A percentile compares a stretch with the other conserved stretches of the same genome.
These are phyloP conservation scores for Collariella sp. DNA, from an alignment of 495 filamentous ascomycete genomes.

Conservation along the genomic window DNA sequence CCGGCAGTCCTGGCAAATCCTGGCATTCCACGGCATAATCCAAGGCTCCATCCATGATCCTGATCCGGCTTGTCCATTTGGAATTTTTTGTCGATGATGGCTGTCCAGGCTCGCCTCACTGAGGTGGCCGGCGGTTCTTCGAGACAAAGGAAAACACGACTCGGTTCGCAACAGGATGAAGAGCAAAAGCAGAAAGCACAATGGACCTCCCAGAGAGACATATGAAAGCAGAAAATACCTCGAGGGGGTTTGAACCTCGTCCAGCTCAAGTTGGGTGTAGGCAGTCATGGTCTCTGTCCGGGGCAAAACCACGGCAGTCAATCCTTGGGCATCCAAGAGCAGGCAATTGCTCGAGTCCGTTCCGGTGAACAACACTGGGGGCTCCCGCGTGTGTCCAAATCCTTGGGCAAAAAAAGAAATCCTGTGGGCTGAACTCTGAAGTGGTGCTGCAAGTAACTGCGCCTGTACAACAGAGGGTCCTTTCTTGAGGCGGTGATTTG, in stretches of 20 bases:
- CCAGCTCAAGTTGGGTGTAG: conserved; percentile 41
- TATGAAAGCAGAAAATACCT: conserved; percentile 40
- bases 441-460: conserved; percentile 15
- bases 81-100: neutral
- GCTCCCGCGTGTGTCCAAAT: conserved; percentile 12
- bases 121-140: conserved; percentile 8
- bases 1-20: conserved; percentile 1
- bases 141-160: conserved; percentile 21
- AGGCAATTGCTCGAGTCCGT: conserved; percentile 16
- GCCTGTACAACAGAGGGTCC: conserved; percentile 20
- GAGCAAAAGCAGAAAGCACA: conserved; percentile 17
- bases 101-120: conserved; percentile 18
- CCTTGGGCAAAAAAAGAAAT: conserved; percentile 20
- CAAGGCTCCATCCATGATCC: no score
- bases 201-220: conserved; percentile 27
- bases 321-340: conserved; percentile 24
- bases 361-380: conserved; percentile 14
- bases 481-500: conserved; percentile 7
- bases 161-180: conserved; percentile 21
- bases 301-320: conserved; percentile 39
- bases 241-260: conserved; percentile 46
- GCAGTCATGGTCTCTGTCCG: conserved; percentile 40
- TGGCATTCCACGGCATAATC: neutral
- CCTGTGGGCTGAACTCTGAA: conserved; percentile 18
- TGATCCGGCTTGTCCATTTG: conserved; percentile 4